Evolutionary conservation across 768 basidiomycete genomes (phyloP).

Genomic region (Pleurotus tuber-regium): DNA sequence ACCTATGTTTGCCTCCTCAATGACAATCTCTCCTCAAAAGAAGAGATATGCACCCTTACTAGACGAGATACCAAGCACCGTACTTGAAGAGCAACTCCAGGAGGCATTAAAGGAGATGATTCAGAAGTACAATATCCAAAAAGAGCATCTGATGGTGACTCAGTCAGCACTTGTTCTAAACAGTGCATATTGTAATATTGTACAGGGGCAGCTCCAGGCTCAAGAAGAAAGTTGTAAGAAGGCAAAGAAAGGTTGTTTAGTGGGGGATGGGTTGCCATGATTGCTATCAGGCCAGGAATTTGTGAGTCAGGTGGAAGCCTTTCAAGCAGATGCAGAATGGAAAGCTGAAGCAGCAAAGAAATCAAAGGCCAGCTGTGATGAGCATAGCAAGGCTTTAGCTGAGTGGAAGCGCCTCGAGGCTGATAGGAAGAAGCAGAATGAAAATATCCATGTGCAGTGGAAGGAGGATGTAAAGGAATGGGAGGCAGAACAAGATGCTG

Average conservation of each 20-base stretch:
- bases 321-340: slow-evolving; percentile 3
- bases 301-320: slow-evolving; percentile 13
- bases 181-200: slow-evolving; percentile 16
- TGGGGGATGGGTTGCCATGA: slow-evolving; percentile 22
- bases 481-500: not conserved
- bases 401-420: slow-evolving; percentile 19
- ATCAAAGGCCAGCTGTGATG: slow-evolving; percentile 2
- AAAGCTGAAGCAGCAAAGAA: slow-evolving; percentile 13
- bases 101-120: not conserved
- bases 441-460: not conserved
- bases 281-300: slow-evolving; percentile 22
- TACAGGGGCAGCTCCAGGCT: slow-evolving; percentile 18
- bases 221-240: slow-evolving; percentile 19
- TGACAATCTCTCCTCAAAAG: slow-evolving; percentile 1
- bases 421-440: slow-evolving; percentile 13
- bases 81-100: slow-evolving; percentile 3
- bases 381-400: slow-evolving; percentile 12
- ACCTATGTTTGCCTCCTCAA: not conserved
- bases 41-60: not conserved
- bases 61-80: not conserved
- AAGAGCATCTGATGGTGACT: not conserved
- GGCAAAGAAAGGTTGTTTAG: slow-evolving; percentile 15
- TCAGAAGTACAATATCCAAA: not conserved
- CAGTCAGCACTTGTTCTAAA: slow-evolving; percentile 20
- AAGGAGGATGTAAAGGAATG: not conserved